Evolutionary conservation across 306 rosid species (phyloP), one percentile per base, ranked within the genome.

Genomic region (Glycine tomentella): DNA sequence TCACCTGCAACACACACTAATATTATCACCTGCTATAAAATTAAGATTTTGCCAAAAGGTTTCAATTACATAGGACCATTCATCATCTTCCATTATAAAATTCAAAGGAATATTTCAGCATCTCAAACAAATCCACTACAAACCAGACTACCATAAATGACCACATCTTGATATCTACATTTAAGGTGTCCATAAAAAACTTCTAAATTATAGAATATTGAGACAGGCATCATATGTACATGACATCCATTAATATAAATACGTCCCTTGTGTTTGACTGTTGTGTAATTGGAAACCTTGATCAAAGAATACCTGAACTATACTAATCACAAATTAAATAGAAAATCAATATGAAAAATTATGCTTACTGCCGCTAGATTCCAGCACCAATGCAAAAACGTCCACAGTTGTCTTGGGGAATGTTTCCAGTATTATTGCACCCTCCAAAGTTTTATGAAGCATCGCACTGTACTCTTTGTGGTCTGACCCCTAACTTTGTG

Each of bases 371-470:
- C 99, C 99, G 0, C 97, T 89, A 86, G 99, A 93, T 86, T 95
- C 98, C 82, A 95, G 87, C 84, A 95, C 97, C 91, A 93, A 83
- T 51, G 98, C 98, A 85, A 95, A 95, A 76, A 93, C 97, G 77
- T 95, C 98, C 62, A 95, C 97, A 6, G 99, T 93, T 52, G 98
- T 95, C 86, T 95, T 93, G 86, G 99, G 99, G 78, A 92, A 93
- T 17, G 82, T 85, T 82, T 93, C 97, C 91, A 93, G 81, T 53
- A 95, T 91, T 76, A 93, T 90, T 73, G 97, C 97, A 83, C 99
- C 98, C 86, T 90, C 98, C 89, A 95, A 83, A 86, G 97, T 90
- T 87, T 95, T 95, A 75, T 91, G 94, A 83, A 95, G 97, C 98
- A 90, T 89, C 0, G 96, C 86, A 72, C 90, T 86, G 81, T 88